Evolutionary conservation across 495 filamentous ascomycete genomes (phyloP).

Genomic region (Hypoxylon subgilvum): DNA sequence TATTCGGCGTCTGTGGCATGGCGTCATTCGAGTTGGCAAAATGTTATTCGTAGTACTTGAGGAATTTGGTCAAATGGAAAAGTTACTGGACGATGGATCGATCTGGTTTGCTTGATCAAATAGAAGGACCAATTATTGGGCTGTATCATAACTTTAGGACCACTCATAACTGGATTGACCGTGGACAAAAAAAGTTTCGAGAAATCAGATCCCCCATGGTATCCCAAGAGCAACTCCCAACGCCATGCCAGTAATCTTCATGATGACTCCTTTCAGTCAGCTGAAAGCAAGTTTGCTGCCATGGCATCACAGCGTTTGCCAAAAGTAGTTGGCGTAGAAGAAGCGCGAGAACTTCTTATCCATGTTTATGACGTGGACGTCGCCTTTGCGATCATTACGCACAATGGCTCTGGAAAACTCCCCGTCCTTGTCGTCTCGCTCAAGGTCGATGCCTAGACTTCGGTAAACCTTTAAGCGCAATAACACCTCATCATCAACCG

Average conservation of each 20-base stretch:
- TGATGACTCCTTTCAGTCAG: background rate
- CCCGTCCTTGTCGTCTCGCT: slow-evolving; percentile 75
- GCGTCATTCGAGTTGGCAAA: too few relatives aligned
- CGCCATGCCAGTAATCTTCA: slow-evolving; percentile 15
- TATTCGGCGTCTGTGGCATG: too few relatives aligned
- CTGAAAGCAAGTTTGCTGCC: background rate
- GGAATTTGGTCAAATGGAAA: slow-evolving; percentile 4
- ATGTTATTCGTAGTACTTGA: too few relatives aligned
- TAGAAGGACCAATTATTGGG: background rate
- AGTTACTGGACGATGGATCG: slow-evolving; percentile 1
- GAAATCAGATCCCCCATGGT: slow-evolving; percentile 22
- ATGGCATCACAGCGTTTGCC: slow-evolving; percentile 75
- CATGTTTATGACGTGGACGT: slow-evolving; percentile 93
- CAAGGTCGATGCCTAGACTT: slow-evolving; percentile 86
- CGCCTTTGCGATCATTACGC: slow-evolving; percentile 82
- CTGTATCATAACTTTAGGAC: slow-evolving; percentile 1
- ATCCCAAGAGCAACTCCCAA: slow-evolving; percentile 31
- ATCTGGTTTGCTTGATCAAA: background rate
- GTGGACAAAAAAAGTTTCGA: background rate
- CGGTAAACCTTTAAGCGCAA: slow-evolving; percentile 90
- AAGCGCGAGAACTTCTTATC: slow-evolving; percentile 88
- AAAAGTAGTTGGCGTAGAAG: slow-evolving; percentile 97
- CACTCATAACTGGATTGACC: background rate
- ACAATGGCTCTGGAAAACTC: slow-evolving; percentile 87
- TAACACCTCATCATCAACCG: slow-evolving; percentile 59